Evolutionary conservation across 1,284 basidiomycete species (phyloP).

Genomic region (Moesziomyces antarcticus): DNA sequence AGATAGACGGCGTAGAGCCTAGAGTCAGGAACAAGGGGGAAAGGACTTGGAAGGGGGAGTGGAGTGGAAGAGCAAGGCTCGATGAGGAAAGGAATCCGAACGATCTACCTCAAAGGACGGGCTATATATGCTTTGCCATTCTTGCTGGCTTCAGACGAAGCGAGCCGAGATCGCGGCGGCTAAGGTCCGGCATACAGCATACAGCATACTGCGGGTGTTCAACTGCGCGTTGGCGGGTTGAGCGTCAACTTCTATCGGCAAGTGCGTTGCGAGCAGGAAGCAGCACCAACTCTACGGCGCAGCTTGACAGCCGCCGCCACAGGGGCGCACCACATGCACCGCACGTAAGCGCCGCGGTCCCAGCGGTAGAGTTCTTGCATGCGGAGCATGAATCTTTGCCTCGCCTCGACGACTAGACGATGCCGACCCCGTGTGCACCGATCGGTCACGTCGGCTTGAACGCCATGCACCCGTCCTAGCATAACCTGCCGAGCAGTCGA

Average conservation of each 20-base stretch:
- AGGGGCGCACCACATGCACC: no score
- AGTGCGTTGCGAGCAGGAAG: neutral
- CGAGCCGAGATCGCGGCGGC: neutral
- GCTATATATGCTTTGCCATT: slow-evolving; percentile 7
- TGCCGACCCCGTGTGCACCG: no score
- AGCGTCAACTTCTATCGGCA: neutral
- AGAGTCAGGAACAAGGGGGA: neutral
- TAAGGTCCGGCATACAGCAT: neutral
- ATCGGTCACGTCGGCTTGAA: no score
- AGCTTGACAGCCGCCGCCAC: slow-evolving; percentile 15
- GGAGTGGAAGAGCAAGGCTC: slow-evolving; percentile 26
- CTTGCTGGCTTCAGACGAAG: neutral
- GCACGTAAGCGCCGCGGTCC: no score
- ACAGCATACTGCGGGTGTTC: no score
- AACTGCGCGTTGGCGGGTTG: no score
- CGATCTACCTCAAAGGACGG: slow-evolving; percentile 1
- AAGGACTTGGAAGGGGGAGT: slow-evolving; percentile 4
- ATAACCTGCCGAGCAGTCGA: no score
- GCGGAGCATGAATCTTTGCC: slow-evolving; percentile 1
- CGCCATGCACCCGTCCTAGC: no score
- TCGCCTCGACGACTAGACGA: no score
- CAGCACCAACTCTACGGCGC: slow-evolving; percentile 23
- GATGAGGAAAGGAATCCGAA: slow-evolving; percentile 18
- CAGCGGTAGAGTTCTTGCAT: neutral
- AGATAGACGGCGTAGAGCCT: neutral